Evolutionary conservation across 768 basidiomycete genomes (phyloP).

Genomic region (Pleurotus salmoneostramineus): DNA sequence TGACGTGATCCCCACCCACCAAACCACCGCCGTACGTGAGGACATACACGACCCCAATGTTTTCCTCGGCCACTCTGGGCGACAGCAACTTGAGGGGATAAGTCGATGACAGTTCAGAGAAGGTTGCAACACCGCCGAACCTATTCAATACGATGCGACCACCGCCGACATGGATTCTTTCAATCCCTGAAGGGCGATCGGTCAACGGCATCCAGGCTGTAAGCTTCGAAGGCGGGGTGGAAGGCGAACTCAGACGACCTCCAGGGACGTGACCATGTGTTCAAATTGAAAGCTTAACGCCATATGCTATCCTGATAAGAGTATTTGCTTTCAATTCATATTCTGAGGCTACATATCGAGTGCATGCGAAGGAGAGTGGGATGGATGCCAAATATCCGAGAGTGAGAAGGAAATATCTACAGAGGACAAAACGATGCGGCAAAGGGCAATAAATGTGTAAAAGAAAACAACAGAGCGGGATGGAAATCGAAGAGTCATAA

Average conservation of each 20-base stretch:
- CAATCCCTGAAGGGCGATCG: slow-evolving; percentile 11
- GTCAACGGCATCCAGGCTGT: not conserved
- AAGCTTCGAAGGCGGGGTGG: not conserved
- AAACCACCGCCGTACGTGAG: slow-evolving; percentile 91
- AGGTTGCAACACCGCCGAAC: slow-evolving; percentile 54
- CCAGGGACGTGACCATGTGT: not conserved
- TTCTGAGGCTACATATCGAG: slow-evolving; percentile 6
- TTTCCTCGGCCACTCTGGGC: slow-evolving; percentile 46
- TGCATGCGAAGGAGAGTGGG: slow-evolving; percentile 9
- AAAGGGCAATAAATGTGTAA: slow-evolving; percentile 7
- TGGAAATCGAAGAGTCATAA: slow-evolving; percentile 17
- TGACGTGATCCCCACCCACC: slow-evolving; percentile 78
- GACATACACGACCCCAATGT: slow-evolving; percentile 70
- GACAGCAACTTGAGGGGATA: slow-evolving; percentile 91
- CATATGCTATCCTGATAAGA: not conserved
- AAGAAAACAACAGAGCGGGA: slow-evolving; percentile 23
- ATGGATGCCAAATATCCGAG: slow-evolving; percentile 1
- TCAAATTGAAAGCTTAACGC: not conserved
- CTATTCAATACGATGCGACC: slow-evolving; percentile 54
- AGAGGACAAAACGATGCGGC: slow-evolving; percentile 17
- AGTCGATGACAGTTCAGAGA: slow-evolving; percentile 71
- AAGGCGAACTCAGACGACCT: not conserved
- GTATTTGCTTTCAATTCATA: not conserved
- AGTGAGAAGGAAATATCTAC: not conserved
- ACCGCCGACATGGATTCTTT: slow-evolving; percentile 37